Evolutionary conservation across 2,329 filamentous ascomycete species (phyloP).

Genomic region (Pseudopithomyces chartarum): DNA sequence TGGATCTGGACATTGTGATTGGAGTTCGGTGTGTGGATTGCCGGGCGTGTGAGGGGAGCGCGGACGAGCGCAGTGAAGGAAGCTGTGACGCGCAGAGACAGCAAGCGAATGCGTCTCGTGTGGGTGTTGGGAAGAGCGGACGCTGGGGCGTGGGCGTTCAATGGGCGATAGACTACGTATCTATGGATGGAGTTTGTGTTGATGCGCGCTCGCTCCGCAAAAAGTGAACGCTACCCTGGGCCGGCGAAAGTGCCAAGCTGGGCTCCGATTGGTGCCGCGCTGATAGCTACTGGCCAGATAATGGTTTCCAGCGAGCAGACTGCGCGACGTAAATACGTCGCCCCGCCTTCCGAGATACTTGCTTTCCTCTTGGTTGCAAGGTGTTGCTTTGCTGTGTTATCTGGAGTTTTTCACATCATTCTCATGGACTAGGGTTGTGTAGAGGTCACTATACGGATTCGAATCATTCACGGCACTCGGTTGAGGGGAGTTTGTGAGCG

Average conservation of each 20-base stretch:
- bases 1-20: constrained; percentile 28
- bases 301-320: constrained; percentile 30
- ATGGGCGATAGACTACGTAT: constrained; percentile 18
- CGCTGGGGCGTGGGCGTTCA: constrained; percentile 2
- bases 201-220: constrained; percentile 15
- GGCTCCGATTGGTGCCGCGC: constrained; percentile 33
- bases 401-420: constrained; percentile 5
- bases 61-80: constrained; percentile 14
- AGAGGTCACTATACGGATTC: background rate
- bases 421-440: constrained; percentile 20
- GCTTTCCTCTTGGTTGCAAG: background rate
- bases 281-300: constrained; percentile 27
- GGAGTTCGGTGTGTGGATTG: constrained; percentile 3
- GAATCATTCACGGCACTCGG: constrained; percentile 26
- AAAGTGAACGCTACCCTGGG: constrained; percentile 22
- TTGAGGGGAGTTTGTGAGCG: constrained; percentile 15
- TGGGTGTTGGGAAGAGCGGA: background rate
- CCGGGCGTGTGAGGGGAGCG: too few species aligned
- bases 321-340: constrained; percentile 10
- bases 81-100: constrained; percentile 2
- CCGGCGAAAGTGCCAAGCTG: constrained; percentile 20
- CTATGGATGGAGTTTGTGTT: background rate
- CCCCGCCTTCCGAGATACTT: background rate
- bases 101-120: constrained; percentile 27
- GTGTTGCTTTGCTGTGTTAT: constrained; percentile 3